Evolutionary conservation across 73 alveolate genomes (phyloP).

Genomic region (Blepharisma stoltei): DNA sequence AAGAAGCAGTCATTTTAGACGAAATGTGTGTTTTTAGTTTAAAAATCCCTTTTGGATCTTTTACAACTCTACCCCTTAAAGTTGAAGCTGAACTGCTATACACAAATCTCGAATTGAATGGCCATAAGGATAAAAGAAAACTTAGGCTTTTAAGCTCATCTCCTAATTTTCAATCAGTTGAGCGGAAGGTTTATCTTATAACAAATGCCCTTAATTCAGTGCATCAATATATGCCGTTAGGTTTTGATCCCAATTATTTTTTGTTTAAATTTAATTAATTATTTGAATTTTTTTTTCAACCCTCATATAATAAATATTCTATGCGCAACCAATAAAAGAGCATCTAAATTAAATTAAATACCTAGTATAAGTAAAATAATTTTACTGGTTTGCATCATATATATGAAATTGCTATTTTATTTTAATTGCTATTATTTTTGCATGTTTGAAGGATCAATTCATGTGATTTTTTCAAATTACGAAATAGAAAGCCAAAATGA

Average conservation of each 20-base stretch:
- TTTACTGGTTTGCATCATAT: too few relatives aligned
- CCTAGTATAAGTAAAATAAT: too few relatives aligned
- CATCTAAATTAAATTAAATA: too few relatives aligned
- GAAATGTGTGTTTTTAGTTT: constrained; percentile 16
- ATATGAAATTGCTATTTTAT: too few relatives aligned
- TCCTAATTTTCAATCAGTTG: background rate
- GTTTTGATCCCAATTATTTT: constrained; percentile 4
- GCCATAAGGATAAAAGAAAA: background rate
- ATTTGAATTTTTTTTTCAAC: too few relatives aligned
- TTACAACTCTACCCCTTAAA: background rate
- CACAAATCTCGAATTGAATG: background rate
- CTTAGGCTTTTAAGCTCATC: background rate
- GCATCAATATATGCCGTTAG: background rate
- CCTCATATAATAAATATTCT: too few relatives aligned
- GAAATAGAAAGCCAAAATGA: background rate
- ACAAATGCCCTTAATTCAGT: background rate
- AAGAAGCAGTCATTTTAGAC: constrained; percentile 52
- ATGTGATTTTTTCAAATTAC: background rate
- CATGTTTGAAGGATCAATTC: background rate
- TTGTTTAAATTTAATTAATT: too few relatives aligned
- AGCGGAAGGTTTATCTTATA: background rate
- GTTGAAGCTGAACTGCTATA: background rate
- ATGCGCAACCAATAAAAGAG: too few relatives aligned
- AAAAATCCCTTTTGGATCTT: background rate
- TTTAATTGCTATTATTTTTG: too few relatives aligned